These are phyloP conservation scores for Cladophialophora psammophila DNA, from an alignment of 2,329 filamentous ascomycete genomes.

Conservation along the genomic window DNA sequence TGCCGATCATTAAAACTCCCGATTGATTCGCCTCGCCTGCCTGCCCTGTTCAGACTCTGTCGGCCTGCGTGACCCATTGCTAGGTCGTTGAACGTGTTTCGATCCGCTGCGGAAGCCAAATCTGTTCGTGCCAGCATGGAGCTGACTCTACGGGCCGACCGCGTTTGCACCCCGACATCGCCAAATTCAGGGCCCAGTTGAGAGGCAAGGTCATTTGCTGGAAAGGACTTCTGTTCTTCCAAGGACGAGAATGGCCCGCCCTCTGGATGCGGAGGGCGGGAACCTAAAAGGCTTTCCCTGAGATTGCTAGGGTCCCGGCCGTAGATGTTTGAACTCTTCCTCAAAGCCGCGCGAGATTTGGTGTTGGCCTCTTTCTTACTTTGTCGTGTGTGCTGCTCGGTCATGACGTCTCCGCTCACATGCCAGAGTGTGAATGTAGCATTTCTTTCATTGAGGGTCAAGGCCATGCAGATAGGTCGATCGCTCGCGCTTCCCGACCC, in stretches of 20 bases:
- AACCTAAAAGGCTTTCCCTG: conserved; percentile 77
- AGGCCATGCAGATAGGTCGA: conserved; percentile 30
- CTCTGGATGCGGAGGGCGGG: conserved; percentile 46
- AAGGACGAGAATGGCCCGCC: conserved; percentile 34
- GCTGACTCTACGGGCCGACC: conserved; percentile 80
- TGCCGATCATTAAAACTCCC: conserved; percentile 69
- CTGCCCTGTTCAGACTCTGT: conserved; percentile 56
- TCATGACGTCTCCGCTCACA: conserved; percentile 52
- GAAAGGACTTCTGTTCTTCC: conserved; percentile 61
- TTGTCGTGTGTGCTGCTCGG: conserved; percentile 53
- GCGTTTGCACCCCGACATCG: conserved; percentile 61
- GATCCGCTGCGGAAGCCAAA: conserved; percentile 82
- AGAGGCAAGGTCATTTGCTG: conserved; percentile 67
- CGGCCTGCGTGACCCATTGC: conserved; percentile 57
- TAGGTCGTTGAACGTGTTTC: conserved; percentile 78
- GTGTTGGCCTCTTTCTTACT: conserved; percentile 44
- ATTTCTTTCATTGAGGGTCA: conserved; percentile 37
- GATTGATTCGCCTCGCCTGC: conserved; percentile 76
- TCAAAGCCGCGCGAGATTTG: conserved; percentile 47
- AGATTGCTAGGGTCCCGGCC: conserved; percentile 65
- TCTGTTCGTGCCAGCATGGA: conserved; percentile 88
- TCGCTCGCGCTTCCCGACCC: background rate
- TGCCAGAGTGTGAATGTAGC: conserved; percentile 39
- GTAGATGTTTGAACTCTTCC: conserved; percentile 70
- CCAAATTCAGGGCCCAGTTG: conserved; percentile 74